These are phyloP conservation scores for Candida golubevii DNA, from an alignment of 805 yeast genomes.

Conservation along the genomic window DNA sequence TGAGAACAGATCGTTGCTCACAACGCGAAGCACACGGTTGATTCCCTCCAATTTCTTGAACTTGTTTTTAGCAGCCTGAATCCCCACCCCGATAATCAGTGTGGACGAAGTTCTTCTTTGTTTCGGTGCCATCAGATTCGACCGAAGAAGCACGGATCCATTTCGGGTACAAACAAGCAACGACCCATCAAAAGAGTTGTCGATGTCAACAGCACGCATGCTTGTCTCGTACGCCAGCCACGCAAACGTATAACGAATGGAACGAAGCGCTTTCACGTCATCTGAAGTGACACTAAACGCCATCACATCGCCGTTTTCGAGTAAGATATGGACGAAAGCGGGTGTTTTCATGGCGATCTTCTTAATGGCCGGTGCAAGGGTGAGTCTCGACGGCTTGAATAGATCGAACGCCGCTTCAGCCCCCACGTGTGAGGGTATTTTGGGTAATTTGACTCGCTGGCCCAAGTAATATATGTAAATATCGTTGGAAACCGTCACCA, in stretches of 20 bases:
- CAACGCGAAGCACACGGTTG: conserved; percentile 58
- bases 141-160: conserved; percentile 59
- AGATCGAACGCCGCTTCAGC: conserved; percentile 45
- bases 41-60: conserved; percentile 50
- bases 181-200: conserved; percentile 64
- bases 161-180: conserved; percentile 61
- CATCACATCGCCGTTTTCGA: conserved; percentile 58
- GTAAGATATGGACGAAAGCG: conserved; percentile 44
- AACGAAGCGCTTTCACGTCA: conserved; percentile 29
- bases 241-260: conserved; percentile 42
- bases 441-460: conserved; percentile 48
- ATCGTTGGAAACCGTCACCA: conserved; percentile 54
- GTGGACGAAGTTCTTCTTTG: conserved; percentile 29
- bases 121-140: conserved; percentile 4
- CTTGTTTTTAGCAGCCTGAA: conserved; percentile 33
- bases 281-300: conserved; percentile 26
- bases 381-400: conserved; percentile 50
- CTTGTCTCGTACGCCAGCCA: conserved; percentile 63
- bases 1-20: conserved; percentile 59
- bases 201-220: conserved; percentile 61
- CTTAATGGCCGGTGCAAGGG: conserved; percentile 34
- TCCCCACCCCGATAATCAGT: conserved; percentile 24
- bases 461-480: conserved; percentile 59
- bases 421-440: conserved; percentile 32
- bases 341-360: conserved; percentile 36